Evolutionary conservation across 805 yeast species (phyloP), one percentile per base, ranked within the genome.

Genomic region (Metschnikowia sp.): DNA sequence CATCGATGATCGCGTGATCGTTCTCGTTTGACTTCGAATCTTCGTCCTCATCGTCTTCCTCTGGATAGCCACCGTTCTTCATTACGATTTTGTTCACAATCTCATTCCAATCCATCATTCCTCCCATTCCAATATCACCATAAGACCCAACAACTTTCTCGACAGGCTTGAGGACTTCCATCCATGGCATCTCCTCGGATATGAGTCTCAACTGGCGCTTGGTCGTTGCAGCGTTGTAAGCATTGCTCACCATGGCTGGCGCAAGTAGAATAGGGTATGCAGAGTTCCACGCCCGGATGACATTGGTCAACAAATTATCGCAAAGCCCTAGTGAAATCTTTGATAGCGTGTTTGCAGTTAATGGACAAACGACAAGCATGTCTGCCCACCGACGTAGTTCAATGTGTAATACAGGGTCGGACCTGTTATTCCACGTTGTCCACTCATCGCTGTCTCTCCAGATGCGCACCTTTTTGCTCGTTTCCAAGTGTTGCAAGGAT

Each of bases 61-160:
- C 79, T 1, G 77, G 77, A 51, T 71, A 73, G 41, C 81, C 68
- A 45, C 76, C 82, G 50, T 90, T 70, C 61, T 84, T 85, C 66
- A 83, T 74, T 18, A 87, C 95, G 41, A 88, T 76, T 57, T 83
- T 82, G 62, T 90, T 95, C 15, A 90, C 96, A 57, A 94, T 85
- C 64, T 91, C 97, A 63, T 88, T 86, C 82, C 95, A 89, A 58
- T 94, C 98, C 84, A 91, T 86, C 98, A 94, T 94, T 45, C 99
- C 98, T 41, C 99, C 98, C 89, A 94, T 86, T n/a, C 98, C 98
- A 47, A 94, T 90, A 58, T 92, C 98, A 51, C 99, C 98, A 70
- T 91, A 89, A 36, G 88, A 79, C 47, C 96, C 89, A 61, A 86
- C 82, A 6, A 92, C 96, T 66, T 92, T 92, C 65, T 92, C 99